Percentiles rank a stretch among this genome's conserved stretches.
Conservation (phyloP, 306 rosid species). For the Vachellia collinsii region DNA sequence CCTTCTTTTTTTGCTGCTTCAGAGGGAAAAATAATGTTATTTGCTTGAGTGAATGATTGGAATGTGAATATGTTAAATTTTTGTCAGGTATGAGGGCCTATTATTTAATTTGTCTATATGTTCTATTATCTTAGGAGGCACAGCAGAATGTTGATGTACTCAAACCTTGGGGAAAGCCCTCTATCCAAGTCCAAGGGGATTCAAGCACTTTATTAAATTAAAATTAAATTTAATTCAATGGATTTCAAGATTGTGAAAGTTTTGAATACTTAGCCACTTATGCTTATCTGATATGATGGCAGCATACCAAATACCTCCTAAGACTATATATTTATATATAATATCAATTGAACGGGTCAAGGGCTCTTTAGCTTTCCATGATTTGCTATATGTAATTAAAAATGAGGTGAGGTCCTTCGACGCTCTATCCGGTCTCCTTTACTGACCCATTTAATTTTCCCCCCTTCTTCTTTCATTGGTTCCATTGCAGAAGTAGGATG, state of each 20-base stretch:
- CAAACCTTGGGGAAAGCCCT: too few species aligned
- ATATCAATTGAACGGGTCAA: background rate
- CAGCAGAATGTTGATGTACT: too few species aligned
- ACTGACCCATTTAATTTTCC: background rate
- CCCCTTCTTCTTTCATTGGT: constrained; percentile 29
- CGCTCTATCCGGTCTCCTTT: constrained; percentile 28
- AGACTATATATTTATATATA: background rate
- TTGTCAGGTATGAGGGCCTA: background rate
- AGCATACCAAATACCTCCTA: constrained; percentile 6
- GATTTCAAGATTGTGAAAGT: too few species aligned
- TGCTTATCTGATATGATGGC: constrained; percentile 19
- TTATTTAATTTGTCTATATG: too few species aligned
- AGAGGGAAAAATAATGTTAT: constrained; percentile 21
- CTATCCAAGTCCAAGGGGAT: too few species aligned
- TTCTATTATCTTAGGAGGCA: too few species aligned
- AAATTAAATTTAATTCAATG: too few species aligned
- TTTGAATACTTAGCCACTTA: background rate
- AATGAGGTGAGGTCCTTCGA: background rate
- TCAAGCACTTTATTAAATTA: too few species aligned
- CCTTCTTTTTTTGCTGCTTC: constrained; percentile 24
- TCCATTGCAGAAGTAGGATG: constrained; percentile 36
- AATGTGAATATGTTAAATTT: background rate
- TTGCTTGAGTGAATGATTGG: background rate
- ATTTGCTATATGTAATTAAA: constrained; percentile 15
- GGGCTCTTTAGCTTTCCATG: constrained; percentile 8